Evolutionary conservation across 108 stramenopile species (phyloP), one percentile per base, ranked within the genome.

Genomic region (Parietichytrium sp.): DNA sequence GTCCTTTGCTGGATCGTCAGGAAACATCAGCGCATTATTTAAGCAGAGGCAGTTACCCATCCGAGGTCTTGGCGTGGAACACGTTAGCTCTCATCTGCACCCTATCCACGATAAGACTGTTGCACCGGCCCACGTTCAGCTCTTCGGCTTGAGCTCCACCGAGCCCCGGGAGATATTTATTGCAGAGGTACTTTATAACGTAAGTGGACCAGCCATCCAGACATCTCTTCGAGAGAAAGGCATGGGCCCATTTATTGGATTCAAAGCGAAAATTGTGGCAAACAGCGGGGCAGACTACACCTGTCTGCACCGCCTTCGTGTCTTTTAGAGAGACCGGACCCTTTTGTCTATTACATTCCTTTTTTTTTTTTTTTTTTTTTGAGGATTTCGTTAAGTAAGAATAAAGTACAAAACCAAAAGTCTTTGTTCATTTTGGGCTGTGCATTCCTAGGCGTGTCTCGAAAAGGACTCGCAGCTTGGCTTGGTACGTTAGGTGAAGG

Each of bases 391-490:
- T 50, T 50, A 18, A 18, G 18, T 50, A 50, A 50, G 49, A 50
- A n/a, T 50, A 18, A 18, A 18, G 18, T 50, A 50, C 16, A n/a
- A 50, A 50, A 50, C 18, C 0, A 50, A 50, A 50, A 50, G 18
- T 18, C n/a, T 50, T 50, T 50, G 49, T 50, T 18, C 49, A 72
- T 38, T 72, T 72, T 33, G 61, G 61, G 33, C 61, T 72, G 45
- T 72, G 45, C 61, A 72, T 72, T 33, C 61, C 61, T 10, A 72
- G 61, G 0, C 61, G 61, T n/a, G 61, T 72, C 23, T 72, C 61
- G 33, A 72, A 72, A 38, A 72, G 45, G 33, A 72, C 61, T 16
- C 61, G 61, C 6, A 72, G 42, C 10, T 42, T 33, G 2, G 38
- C 38, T 20, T 72, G 61, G 3, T 72, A 45, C 6, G 38, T 16